phyloP scores from a whole-genome alignment of 2,329 filamentous ascomycete genomes.

The Endoconidiophora polonica region DNA sequence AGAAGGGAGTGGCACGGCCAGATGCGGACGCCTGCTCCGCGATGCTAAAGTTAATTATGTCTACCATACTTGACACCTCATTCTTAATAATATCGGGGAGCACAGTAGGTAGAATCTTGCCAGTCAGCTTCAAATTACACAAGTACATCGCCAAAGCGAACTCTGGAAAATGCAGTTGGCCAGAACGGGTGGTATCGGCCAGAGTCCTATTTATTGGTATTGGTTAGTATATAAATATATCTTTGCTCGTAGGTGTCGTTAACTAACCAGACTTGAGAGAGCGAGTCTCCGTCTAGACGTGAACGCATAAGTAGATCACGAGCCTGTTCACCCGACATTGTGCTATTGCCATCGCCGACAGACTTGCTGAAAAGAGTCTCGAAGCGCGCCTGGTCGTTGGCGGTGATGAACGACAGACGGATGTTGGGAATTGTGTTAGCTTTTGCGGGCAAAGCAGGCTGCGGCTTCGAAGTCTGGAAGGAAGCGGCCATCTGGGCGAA shows the following conservation, averaged over 20 bases:
- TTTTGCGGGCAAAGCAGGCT: slow-evolving; percentile 32
- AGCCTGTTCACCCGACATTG: slow-evolving; percentile 84
- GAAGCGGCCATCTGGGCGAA: slow-evolving; percentile 52
- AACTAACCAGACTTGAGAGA: slow-evolving; percentile 80
- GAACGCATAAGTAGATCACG: slow-evolving; percentile 78
- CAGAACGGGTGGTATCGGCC: slow-evolving; percentile 88
- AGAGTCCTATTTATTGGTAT: slow-evolving; percentile 47
- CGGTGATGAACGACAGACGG: slow-evolving; percentile 87
- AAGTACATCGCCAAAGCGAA: slow-evolving; percentile 98
- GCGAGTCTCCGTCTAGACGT: slow-evolving; percentile 66
- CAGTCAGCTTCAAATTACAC: slow-evolving; percentile 82
- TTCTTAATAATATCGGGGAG: slow-evolving; percentile 83
- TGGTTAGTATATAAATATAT: background rate
- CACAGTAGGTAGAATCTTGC: slow-evolving; percentile 56
- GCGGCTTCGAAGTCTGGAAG: slow-evolving; percentile 37
- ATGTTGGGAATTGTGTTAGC: slow-evolving; percentile 79
- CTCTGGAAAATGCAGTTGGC: slow-evolving; percentile 90
- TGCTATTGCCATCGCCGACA: slow-evolving; percentile 65
- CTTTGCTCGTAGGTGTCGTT: background rate
- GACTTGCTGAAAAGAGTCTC: slow-evolving; percentile 96
- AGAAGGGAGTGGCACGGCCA: slow-evolving; percentile 30
- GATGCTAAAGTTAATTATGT: slow-evolving; percentile 93
- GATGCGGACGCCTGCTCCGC: slow-evolving; percentile 47
- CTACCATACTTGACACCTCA: slow-evolving; percentile 98
- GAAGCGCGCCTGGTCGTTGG: slow-evolving; percentile 87